Base-by-base conservation (phyloP, 306 rosid genomes). In the Cucurbita ficifolia region DNA sequence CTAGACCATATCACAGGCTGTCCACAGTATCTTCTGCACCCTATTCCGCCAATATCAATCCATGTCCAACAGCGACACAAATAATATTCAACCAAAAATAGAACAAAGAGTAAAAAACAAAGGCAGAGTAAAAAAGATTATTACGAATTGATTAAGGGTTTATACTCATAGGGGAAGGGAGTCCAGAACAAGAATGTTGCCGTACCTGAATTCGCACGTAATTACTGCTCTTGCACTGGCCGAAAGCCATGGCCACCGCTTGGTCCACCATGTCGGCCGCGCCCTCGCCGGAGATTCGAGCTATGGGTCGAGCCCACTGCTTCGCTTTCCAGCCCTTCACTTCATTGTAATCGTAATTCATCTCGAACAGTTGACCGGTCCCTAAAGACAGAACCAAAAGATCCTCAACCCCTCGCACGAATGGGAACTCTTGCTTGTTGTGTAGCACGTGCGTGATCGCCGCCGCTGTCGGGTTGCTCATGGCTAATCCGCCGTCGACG, bases 401-500 rank as follows among this genome's bases (percentile, higher is more conserved):
- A 81, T 95, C 99, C 87, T 95, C 96, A 18, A 95, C 99, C 1
- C 99, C 99, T n/a, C 99, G 89, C 84, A 95, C 99, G 81, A 91
- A 91, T 54, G 99, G 99, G 52, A 95, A 95, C 79, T 95, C 99
- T 79, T 95, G 96, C 76, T 91, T 95, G 84, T 95, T 95, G 76
- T 95, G 99, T 29, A 95, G 96, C 82, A 95, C 99, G 88, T 95
- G 99, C 79, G 99, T 95, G 51, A 95, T 95, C 9, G 99, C 99
- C 14, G 99, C 96, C 5, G 90, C 89, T 1, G 96, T 81, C 0
- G 99, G 99, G 83, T 95, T 95, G 72, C 91, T 86, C 99, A 91
- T 95, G 8, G 92, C 91, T 35, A 95, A 76, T 5, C 97, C 97
- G 18, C 97, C 97, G 55, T 95, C 97, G 5, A 95, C 84, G 8